Conservation (phyloP, 345 rosid genomes). For the Psidium friedrichsthalianum region DNA sequence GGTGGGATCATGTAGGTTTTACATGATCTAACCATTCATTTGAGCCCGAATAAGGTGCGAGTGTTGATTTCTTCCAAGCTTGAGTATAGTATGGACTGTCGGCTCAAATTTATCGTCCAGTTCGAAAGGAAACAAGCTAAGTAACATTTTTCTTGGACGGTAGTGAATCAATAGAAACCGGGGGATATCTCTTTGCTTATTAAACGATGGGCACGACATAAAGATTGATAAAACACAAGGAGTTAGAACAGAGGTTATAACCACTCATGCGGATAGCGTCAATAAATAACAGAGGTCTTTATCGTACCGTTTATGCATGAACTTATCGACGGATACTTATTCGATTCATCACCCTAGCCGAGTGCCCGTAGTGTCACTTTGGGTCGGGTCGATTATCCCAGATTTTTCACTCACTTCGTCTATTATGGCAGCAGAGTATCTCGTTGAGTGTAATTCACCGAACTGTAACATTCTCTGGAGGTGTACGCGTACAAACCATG, state of each 20-base stretch:
- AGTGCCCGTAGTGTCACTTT: not conserved
- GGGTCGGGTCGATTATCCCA: not conserved
- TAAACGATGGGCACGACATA: not conserved
- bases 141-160: no score
- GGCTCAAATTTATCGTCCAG: not conserved
- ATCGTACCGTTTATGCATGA: not conserved
- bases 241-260: not conserved
- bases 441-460: not conserved
- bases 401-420: not conserved
- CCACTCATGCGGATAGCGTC: not conserved
- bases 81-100: not conserved
- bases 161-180: not conserved
- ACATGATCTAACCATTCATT: not conserved
- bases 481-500: not conserved
- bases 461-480: not conserved
- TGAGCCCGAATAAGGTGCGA: not conserved
- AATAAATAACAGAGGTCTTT: not conserved
- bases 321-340: fast-evolving
- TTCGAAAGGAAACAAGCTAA: no score
- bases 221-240: not conserved
- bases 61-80: not conserved
- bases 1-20: not conserved
- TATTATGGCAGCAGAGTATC: not conserved
- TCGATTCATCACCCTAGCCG: not conserved
- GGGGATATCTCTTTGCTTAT: no score